These are phyloP conservation scores for Trichoderma aggressivum DNA, from an alignment of 2,329 filamentous ascomycete species.

Conservation along the genomic window DNA sequence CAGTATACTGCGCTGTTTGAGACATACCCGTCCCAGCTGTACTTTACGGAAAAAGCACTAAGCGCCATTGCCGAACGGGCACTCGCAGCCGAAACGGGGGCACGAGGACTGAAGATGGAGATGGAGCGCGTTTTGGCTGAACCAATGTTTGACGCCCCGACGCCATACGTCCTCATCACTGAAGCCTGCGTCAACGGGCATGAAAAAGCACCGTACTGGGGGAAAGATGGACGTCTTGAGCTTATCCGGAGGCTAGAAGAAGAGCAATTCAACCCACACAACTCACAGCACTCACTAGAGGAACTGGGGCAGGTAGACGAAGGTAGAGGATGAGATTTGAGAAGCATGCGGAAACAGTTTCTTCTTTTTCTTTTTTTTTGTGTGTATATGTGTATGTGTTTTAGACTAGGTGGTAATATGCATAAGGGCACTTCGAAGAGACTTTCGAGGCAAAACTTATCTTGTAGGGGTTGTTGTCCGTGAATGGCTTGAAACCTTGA, in stretches of 20 bases:
- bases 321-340: conserved; percentile 40
- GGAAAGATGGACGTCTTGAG: conserved; percentile 67
- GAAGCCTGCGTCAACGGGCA: conserved; percentile 63
- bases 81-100: conserved; percentile 64
- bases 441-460: neutral
- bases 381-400: no score
- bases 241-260: conserved; percentile 65
- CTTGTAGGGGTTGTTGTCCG: neutral
- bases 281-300: conserved; percentile 36
- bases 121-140: conserved; percentile 76
- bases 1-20: conserved; percentile 89
- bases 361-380: neutral
- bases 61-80: conserved; percentile 72
- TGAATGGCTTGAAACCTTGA: neutral
- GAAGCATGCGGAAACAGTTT: neutral
- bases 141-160: conserved; percentile 77
- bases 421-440: neutral
- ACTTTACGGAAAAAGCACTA: conserved; percentile 80
- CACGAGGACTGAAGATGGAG: conserved; percentile 73
- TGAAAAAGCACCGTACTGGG: conserved; percentile 60
- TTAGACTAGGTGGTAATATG: neutral
- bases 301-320: conserved; percentile 45
- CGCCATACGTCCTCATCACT: conserved; percentile 71
- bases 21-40: conserved; percentile 72
- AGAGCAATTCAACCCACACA: conserved; percentile 46